phyloP scores from a whole-genome alignment of 108 stramenopile species.

The Nannochloropsis salina region DNA sequence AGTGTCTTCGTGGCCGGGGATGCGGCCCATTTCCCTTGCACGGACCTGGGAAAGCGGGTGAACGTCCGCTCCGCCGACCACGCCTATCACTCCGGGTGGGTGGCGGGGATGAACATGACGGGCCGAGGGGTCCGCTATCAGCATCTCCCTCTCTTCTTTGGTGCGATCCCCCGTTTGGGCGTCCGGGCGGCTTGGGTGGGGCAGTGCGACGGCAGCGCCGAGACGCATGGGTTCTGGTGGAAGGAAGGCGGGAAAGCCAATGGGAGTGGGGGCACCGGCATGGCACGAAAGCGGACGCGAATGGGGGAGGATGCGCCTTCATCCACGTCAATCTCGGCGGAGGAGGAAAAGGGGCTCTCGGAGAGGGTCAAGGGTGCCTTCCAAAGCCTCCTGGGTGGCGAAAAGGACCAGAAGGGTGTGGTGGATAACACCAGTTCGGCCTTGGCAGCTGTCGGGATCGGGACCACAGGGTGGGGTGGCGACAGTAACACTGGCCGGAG shows the following conservation, averaged over 20 bases:
- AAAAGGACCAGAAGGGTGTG: background rate
- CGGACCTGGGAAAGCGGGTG: slow-evolving; percentile 22
- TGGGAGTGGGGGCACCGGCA: background rate
- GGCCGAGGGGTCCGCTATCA: slow-evolving; percentile 24
- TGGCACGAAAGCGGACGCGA: background rate
- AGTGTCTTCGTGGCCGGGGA: slow-evolving; percentile 41
- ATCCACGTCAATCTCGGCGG: background rate
- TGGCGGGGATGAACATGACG: slow-evolving; percentile 47
- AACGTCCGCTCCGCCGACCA: slow-evolving; percentile 38
- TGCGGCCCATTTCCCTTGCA: slow-evolving; percentile 29
- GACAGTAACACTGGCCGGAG: background rate
- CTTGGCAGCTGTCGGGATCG: background rate
- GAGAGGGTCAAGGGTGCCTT: background rate
- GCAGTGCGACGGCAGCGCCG: slow-evolving; percentile 33
- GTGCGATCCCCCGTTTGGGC: slow-evolving; percentile 32
- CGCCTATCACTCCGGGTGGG: slow-evolving; percentile 36
- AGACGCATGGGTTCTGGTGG: slow-evolving; percentile 47
- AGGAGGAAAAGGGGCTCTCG: background rate
- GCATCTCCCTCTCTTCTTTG: slow-evolving; percentile 36
- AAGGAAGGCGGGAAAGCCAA: slow-evolving; percentile 25
- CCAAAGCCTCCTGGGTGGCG: background rate
- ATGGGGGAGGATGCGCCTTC: background rate
- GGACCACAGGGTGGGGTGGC: background rate
- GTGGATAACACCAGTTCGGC: slow-evolving; percentile 11
- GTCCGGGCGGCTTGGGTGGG: slow-evolving; percentile 36